Evolutionary conservation across 75 land plant genomes (phyloP).

Genomic region (Cunninghamia lanceolata): DNA sequence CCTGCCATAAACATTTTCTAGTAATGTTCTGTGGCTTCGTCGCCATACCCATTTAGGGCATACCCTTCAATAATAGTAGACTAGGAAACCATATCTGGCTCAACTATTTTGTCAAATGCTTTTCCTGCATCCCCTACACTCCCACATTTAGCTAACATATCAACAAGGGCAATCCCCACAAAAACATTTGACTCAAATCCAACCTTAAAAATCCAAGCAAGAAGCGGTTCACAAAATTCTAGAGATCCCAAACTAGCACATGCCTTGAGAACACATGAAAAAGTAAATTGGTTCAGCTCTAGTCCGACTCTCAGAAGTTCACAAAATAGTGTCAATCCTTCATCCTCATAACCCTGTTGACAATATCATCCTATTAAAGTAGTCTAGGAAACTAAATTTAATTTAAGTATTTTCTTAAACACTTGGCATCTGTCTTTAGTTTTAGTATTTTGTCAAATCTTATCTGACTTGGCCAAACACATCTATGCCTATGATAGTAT

Average conservation of each 20-base stretch:
- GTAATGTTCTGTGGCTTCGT: constrained; percentile 14
- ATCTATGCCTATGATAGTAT: too few relatives aligned
- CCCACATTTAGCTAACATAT: constrained; percentile 12
- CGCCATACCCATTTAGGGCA: constrained; percentile 12
- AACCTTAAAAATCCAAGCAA: neutral
- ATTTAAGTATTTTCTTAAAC: constrained; percentile 25
- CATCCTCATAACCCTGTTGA: constrained; percentile 16
- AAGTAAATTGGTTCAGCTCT: too few relatives aligned
- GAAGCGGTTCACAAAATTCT: constrained; percentile 33
- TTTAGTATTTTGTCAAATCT: too few relatives aligned
- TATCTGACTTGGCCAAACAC: too few relatives aligned
- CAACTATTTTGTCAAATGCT: constrained; percentile 3
- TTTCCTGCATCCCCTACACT: neutral
- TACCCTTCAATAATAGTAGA: constrained; percentile 13
- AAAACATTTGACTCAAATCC: constrained; percentile 11
- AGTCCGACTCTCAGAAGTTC: constrained; percentile 24
- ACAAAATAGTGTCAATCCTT: constrained; percentile 31
- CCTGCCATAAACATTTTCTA: constrained; percentile 4
- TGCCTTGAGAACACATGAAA: constrained; percentile 44
- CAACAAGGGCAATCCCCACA: constrained; percentile 12
- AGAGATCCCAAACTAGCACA: constrained; percentile 32
- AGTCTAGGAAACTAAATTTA: constrained; percentile 46
- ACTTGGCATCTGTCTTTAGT: constrained; percentile 17
- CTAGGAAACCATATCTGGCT: constrained; percentile 12
- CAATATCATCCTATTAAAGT: constrained; percentile 38